Base-by-base conservation (phyloP, 2,329 filamentous ascomycete genomes). In the Epichloe coenophiala region DNA sequence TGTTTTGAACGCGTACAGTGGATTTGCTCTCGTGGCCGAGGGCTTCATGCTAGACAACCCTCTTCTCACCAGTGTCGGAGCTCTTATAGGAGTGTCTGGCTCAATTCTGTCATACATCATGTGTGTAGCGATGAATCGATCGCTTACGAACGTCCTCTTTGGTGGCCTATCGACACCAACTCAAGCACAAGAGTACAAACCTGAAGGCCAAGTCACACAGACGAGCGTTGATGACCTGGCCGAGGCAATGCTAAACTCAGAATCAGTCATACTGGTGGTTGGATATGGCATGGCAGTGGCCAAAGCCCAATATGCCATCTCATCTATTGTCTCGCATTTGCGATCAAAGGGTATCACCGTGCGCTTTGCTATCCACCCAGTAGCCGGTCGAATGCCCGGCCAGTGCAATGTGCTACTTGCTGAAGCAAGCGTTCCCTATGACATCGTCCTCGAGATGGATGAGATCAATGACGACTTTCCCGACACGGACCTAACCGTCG, bases 201-300 rank as follows among this genome's bases (percentile, higher is more conserved):
- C 91, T 9, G 84, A 93, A 61, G 89, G 88, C 3, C 75, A 83
- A 51, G 80, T 94, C 13, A 88, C 83, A 0, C 82, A 87, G 62
- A 90, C 85, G 0, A 85, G 76, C 3, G 75, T 91, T 1, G 88
- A 94, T 17, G 88, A 95, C 45, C 84, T 86, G 0, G 85, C 86
- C 1, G 87, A 94, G 31, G 76, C 81, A 0, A 73, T 95, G 3
- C 70, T 81, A 15, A 84, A 84, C 54, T 83, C 88, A 0, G 87
- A 95, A 60, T 89, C 77, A 45, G 87, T 95, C 51, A 93, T 95
- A 59, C 89, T 95, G 49, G 83, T 91, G 1, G 88, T 95, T 5
- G 89, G 89, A 1, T 95, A 95, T 59, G 89, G 89, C 48, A 95
- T 95, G 89, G 89, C 89, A 0, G 88, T 95, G 1, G 88, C 89